These are phyloP conservation scores for Sporothrix humicola DNA, from an alignment of 2,329 filamentous ascomycete species.

Conservation along the genomic window DNA sequence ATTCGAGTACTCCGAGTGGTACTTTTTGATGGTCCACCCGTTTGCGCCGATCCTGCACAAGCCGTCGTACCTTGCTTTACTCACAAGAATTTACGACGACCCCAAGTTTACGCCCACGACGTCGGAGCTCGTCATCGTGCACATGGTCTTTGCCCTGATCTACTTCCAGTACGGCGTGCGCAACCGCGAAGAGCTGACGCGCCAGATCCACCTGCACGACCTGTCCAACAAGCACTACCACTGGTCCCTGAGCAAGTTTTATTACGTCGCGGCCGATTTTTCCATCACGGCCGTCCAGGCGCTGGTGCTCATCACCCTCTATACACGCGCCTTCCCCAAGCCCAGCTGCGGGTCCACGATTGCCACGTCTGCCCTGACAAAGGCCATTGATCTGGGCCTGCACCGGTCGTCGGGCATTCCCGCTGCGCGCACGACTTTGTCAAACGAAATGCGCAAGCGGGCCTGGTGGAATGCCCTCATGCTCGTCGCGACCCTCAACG, in stretches of 20 bases:
- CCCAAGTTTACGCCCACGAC: constrained; percentile 64
- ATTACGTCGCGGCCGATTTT: constrained; percentile 65
- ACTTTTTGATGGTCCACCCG: constrained; percentile 72
- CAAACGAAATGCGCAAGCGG: constrained; percentile 77
- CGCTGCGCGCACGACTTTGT: constrained; percentile 58
- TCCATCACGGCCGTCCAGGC: constrained; percentile 74
- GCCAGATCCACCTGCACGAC: constrained; percentile 62
- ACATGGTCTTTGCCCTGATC: constrained; percentile 81
- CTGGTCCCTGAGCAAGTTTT: constrained; percentile 72
- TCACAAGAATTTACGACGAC: constrained; percentile 73
- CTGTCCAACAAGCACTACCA: constrained; percentile 80
- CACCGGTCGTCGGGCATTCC: constrained; percentile 69
- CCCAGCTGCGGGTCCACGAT: constrained; percentile 76
- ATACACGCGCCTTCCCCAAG: constrained; percentile 79
- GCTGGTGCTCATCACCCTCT: constrained; percentile 71
- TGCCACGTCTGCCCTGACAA: constrained; percentile 66
- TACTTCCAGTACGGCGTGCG: constrained; percentile 77
- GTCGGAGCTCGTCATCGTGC: constrained; percentile 71
- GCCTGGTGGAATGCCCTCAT: constrained; percentile 76
- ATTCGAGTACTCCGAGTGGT: constrained; percentile 74
- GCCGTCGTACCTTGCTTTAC: constrained; percentile 71
- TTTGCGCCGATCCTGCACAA: constrained; percentile 80
- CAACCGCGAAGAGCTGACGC: constrained; percentile 63
- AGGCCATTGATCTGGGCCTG: constrained; percentile 76
- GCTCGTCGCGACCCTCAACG: constrained; percentile 71